Evolutionary conservation across 2,329 filamentous ascomycete genomes (phyloP).

Genomic region (Passalora sequoiae): DNA sequence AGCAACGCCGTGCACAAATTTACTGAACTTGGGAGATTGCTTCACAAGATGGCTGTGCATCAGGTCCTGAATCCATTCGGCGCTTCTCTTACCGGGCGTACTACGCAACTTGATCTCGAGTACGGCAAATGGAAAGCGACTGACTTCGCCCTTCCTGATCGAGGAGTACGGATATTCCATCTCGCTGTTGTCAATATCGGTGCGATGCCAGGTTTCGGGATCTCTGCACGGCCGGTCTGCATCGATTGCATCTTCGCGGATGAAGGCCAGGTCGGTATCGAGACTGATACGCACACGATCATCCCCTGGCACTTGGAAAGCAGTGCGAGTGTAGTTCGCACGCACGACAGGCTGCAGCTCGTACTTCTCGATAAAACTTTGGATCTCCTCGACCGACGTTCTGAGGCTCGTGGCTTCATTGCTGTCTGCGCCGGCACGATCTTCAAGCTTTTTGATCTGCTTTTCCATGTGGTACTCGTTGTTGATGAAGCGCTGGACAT

Average conservation of each 20-base stretch:
- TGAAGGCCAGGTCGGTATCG: conserved; percentile 86
- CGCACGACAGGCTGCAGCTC: conserved; percentile 78
- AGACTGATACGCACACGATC: conserved; percentile 86
- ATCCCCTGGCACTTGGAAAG: conserved; percentile 93
- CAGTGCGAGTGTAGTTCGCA: conserved; percentile 88
- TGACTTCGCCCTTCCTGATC: conserved; percentile 86
- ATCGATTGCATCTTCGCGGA: conserved; percentile 71
- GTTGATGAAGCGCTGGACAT: conserved; percentile 78
- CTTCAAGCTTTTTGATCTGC: conserved; percentile 74
- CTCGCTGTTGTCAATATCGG: conserved; percentile 75
- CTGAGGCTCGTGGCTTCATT: conserved; percentile 66
- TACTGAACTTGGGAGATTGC: conserved; percentile 84
- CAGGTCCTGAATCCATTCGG: conserved; percentile 83
- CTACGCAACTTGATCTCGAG: conserved; percentile 80
- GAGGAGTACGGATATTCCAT: conserved; percentile 84
- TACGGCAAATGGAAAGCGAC: conserved; percentile 82
- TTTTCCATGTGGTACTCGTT: conserved; percentile 92
- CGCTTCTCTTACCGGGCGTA: conserved; percentile 56
- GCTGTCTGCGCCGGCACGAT: conserved; percentile 63
- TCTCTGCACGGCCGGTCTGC: conserved; percentile 80
- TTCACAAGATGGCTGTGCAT: conserved; percentile 92
- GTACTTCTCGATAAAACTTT: conserved; percentile 70
- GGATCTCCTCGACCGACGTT: conserved; percentile 68
- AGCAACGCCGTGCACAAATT: conserved; percentile 91
- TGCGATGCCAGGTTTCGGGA: conserved; percentile 81